Evolutionary conservation across 805 yeast genomes (phyloP), one percentile per base, ranked within the genome.

Genomic region (Starmerella floricola): DNA sequence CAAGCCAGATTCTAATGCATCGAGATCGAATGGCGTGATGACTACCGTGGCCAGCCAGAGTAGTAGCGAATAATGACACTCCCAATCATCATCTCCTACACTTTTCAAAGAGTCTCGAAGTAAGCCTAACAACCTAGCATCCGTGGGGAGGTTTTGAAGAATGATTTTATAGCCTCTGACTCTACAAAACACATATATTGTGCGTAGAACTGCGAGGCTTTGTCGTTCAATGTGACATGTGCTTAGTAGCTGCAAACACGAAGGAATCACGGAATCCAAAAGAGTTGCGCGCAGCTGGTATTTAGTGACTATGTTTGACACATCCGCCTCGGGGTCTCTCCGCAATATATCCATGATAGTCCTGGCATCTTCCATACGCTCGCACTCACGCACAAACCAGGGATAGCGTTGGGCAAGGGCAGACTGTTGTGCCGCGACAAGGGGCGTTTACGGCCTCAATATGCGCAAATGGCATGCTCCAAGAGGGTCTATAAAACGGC

Each of bases 11-110:
- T 59, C 60, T 13, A 78, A 58, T 0, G 60, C 48, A 1, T 58
- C 60, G 20, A 87, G 62, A 2, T 73, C 68, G 54, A 87, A 86
- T 0, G 97, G 96, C 0, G 78, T 73, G n/a, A 81, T 62, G 0
- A 76, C 69, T 18, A 86, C 61, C 8, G 78, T 73, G 0, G 79
- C 69, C 8, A 84, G 65, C 94, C 95, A 87, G 3, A 80, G 62
- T 8, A 85, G 59, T 32, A 76, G 55, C 10, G 78, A 59, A 43
- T 64, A 76, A 28, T 62, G 55, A 24, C 64, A 64, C 37, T 69
- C 65, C 82, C 79, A 74, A 41, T 55, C 21, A 23, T 29, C 8
- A 31, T 6, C 43, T 20, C 26, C 26, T n/a, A 24, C 38, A 0
- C 21, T 8, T 6, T 44, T 52, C 10, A 69, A 42, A 17, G 51